phyloP scores from a whole-genome alignment of 2,329 filamentous ascomycete species.

The Chaetomiaceae sp. region DNA sequence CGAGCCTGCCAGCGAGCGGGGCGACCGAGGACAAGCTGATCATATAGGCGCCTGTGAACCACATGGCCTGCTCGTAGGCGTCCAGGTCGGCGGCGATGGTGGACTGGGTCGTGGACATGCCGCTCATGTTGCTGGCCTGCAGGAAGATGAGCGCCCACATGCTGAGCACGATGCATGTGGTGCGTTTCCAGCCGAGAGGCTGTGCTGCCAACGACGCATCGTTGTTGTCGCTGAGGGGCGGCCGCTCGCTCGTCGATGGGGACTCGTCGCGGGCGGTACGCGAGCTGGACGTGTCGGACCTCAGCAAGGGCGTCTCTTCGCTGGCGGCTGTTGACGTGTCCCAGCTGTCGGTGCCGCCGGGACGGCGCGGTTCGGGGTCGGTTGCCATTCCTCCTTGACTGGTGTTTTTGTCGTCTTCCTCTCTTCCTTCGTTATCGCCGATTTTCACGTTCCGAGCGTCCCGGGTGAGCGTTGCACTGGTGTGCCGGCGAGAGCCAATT shows the following conservation, averaged over 20 bases:
- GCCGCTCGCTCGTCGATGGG: slow-evolving; percentile 1
- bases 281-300: slow-evolving; percentile 21
- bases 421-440: neutral
- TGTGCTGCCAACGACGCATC: too few relatives aligned
- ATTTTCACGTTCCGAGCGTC: neutral
- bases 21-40: slow-evolving; percentile 55
- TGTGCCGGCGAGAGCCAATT: neutral
- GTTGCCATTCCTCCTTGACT: slow-evolving; percentile 5
- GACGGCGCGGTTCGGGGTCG: slow-evolving; percentile 1
- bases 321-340: slow-evolving; percentile 20
- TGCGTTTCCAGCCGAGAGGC: slow-evolving; percentile 30
- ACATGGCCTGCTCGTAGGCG: slow-evolving; percentile 66
- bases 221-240: slow-evolving; percentile 1
- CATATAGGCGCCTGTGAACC: slow-evolving; percentile 76
- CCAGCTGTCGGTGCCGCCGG: slow-evolving; percentile 11
- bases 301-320: slow-evolving; percentile 28
- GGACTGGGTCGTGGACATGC: slow-evolving; percentile 76
- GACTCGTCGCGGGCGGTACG: slow-evolving; percentile 20
- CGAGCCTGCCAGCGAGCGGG: slow-evolving; percentile 65
- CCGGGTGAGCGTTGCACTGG: neutral
- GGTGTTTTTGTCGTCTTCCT: neutral
- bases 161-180: slow-evolving; percentile 43
- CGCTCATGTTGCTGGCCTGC: slow-evolving; percentile 66
- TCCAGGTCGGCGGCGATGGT: slow-evolving; percentile 68
- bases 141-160: slow-evolving; percentile 54